phyloP scores from a whole-genome alignment of 2,329 filamentous ascomycete species.

The Pestalotiopsis sp. region DNA sequence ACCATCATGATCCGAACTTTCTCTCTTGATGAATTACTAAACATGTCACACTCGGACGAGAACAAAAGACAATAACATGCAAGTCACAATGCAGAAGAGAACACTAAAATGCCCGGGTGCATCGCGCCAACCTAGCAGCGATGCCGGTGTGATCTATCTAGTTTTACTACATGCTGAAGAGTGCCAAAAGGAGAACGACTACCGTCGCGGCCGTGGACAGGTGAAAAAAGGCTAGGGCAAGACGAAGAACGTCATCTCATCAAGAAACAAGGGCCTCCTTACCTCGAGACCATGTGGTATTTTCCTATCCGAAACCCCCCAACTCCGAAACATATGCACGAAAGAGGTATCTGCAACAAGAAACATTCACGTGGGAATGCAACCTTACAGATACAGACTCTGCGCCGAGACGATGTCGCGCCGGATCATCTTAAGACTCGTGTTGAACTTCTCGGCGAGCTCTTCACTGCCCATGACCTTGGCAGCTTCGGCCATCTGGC shows the following conservation, averaged over 20 bases:
- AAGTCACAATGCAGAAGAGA: neutral
- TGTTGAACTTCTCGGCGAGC: slow-evolving; percentile 88
- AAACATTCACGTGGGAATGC: neutral
- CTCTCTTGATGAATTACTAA: too few relatives aligned
- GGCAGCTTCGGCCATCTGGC: slow-evolving; percentile 92
- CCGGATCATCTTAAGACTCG: slow-evolving; percentile 80
- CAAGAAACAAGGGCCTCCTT: neutral
- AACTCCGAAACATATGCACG: slow-evolving; percentile 12
- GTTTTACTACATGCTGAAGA: slow-evolving; percentile 8
- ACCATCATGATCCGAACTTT: neutral
- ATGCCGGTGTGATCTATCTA: slow-evolving; percentile 14
- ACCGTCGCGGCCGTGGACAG: neutral
- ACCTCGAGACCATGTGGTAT: slow-evolving; percentile 13
- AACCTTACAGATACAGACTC: slow-evolving; percentile 78
- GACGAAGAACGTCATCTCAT: neutral
- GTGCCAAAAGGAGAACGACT: neutral
- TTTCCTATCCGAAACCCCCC: neutral
- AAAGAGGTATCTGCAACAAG: neutral
- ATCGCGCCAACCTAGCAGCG: slow-evolving; percentile 14
- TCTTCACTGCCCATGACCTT: slow-evolving; percentile 99
- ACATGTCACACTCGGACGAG: neutral
- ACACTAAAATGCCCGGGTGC: slow-evolving; percentile 8
- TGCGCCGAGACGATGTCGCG: slow-evolving; percentile 95
- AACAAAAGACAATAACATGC: neutral
- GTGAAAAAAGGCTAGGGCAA: neutral